These are phyloP conservation scores for Rhizopus microsporus DNA, from an alignment of 371 early-diverging fungal species.

Conservation along the genomic window DNA sequence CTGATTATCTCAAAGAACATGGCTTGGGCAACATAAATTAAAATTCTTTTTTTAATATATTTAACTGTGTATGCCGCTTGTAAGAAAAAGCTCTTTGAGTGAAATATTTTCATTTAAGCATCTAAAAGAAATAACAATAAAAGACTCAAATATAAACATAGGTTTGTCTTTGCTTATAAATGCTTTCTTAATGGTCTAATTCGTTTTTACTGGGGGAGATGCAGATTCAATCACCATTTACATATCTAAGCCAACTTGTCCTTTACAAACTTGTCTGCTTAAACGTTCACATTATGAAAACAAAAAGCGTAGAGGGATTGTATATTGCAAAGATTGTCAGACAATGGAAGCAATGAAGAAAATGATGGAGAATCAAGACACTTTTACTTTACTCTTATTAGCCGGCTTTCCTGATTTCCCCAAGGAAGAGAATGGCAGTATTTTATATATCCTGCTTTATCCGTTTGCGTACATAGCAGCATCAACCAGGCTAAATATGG, in stretches of 20 bases:
- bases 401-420: neutral
- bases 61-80: neutral
- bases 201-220: neutral
- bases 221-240: neutral
- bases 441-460: conserved; percentile 5
- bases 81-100: neutral
- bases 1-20: conserved; percentile 84
- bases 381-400: no score
- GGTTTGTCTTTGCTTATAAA: neutral
- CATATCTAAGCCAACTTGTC: neutral
- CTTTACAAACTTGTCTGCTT: neutral
- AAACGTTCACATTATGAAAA: neutral
- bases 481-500: conserved; percentile 11
- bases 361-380: neutral
- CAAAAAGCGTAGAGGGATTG: neutral
- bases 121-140: neutral
- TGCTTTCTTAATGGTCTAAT: neutral
- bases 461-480: neutral
- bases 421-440: no score
- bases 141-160: neutral
- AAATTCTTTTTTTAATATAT: conserved; percentile 7
- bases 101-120: neutral
- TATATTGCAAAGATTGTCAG: neutral
- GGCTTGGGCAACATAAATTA: conserved; percentile 64
- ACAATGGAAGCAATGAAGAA: neutral